Evolutionary conservation across 495 filamentous ascomycete genomes (phyloP).

Genomic region (Aspergillus sparsus): DNA sequence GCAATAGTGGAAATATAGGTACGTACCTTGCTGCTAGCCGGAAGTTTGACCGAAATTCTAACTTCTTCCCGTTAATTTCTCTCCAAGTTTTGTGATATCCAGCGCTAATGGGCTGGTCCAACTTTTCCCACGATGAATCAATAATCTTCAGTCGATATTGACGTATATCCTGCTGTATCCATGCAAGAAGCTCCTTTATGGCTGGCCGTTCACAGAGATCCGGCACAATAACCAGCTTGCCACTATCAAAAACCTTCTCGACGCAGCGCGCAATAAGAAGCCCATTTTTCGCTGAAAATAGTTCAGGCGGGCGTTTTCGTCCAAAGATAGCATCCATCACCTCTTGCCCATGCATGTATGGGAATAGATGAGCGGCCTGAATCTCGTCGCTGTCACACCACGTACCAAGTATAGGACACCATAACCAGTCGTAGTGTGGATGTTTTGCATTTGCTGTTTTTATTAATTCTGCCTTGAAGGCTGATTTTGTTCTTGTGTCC

Average conservation of each 20-base stretch:
- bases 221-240: constrained; percentile 24
- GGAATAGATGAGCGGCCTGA: constrained; percentile 19
- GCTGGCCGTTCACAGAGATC: constrained; percentile 21
- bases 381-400: not conserved
- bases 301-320: constrained; percentile 13
- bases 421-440: not conserved
- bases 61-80: constrained; percentile 18
- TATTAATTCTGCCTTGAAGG: not conserved
- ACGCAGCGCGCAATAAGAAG: constrained; percentile 8
- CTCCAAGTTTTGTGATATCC: constrained; percentile 11
- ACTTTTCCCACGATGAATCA: constrained; percentile 7
- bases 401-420: not conserved
- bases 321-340: constrained; percentile 25
- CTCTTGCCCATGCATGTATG: constrained; percentile 21
- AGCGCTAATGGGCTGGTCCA: not conserved
- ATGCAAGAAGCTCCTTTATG: constrained; percentile 11
- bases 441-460: not conserved
- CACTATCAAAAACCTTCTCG: constrained; percentile 20
- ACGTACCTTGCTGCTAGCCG: constrained; percentile 28
- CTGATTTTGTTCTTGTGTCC: no score
- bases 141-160: constrained; percentile 25
- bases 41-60: constrained; percentile 20
- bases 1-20: constrained; percentile 31
- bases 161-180: constrained; percentile 15
- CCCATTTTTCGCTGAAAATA: constrained; percentile 24